These are phyloP conservation scores for Monilinia fructigena DNA, from an alignment of 2,329 filamentous ascomycete species.

Conservation along the genomic window DNA sequence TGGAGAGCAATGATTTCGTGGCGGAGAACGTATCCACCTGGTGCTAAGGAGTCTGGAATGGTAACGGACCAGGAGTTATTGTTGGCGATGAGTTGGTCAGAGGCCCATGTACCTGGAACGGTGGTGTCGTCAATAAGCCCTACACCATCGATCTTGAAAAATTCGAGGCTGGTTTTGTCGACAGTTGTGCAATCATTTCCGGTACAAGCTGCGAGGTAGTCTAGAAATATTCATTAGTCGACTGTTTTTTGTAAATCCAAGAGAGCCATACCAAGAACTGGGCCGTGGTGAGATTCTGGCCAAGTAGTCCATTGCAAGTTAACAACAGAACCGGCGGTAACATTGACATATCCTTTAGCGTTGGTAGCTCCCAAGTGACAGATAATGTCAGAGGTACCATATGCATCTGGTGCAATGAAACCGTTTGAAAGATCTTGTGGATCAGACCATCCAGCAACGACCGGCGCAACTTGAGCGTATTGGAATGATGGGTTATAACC, in stretches of 20 bases:
- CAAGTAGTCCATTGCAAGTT: slow-evolving; percentile 51
- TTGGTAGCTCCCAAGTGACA: slow-evolving; percentile 49
- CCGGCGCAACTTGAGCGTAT: slow-evolving; percentile 37
- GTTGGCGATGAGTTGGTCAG: slow-evolving; percentile 50
- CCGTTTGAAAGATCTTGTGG: slow-evolving; percentile 50
- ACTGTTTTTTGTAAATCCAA: neutral
- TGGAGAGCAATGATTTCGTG: slow-evolving; percentile 44
- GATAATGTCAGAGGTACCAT: slow-evolving; percentile 47
- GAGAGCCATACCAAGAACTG: slow-evolving; percentile 28
- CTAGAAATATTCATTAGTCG: slow-evolving; percentile 25
- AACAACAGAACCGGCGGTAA: slow-evolving; percentile 48
- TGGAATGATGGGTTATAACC: slow-evolving; percentile 21
- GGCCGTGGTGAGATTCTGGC: slow-evolving; percentile 49
- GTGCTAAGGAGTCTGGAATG: slow-evolving; percentile 44
- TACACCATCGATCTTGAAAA: slow-evolving; percentile 47
- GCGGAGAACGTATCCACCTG: slow-evolving; percentile 51
- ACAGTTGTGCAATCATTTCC: slow-evolving; percentile 44
- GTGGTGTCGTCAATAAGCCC: slow-evolving; percentile 41
- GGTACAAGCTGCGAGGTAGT: slow-evolving; percentile 39
- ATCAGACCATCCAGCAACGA: slow-evolving; percentile 55
- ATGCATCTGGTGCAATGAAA: slow-evolving; percentile 50
- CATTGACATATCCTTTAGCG: slow-evolving; percentile 44
- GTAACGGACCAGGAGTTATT: slow-evolving; percentile 54
- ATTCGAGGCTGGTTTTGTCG: slow-evolving; percentile 43
- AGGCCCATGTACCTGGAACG: slow-evolving; percentile 44